Conservation (phyloP, 345 rosid genomes). For the Citrus inodora region DNA sequence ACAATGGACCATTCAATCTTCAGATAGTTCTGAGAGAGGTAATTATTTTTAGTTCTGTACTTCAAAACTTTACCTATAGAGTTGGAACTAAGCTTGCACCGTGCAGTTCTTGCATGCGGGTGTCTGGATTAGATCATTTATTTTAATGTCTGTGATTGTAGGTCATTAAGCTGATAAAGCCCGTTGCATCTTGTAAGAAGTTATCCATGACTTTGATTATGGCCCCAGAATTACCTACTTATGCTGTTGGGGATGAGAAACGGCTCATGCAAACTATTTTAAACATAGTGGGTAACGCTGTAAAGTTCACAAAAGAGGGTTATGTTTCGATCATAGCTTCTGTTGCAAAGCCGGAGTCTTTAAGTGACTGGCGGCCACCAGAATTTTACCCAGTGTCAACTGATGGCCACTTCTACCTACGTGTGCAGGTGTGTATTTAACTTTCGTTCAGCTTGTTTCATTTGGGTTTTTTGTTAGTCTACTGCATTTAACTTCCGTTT, state of each 20-base stretch:
- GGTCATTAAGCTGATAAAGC: conserved; percentile 74
- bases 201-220: conserved; percentile 52
- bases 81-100: not conserved
- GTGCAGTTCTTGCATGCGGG: not conserved
- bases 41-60: not conserved
- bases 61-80: not conserved
- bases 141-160: conserved; percentile 21
- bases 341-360: conserved; percentile 71
- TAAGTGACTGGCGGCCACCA: conserved; percentile 65
- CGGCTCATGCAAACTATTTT: conserved; percentile 79
- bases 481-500: conserved; percentile 7
- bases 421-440: conserved; percentile 60
- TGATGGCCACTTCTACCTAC: conserved; percentile 72
- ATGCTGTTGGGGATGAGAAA: conserved; percentile 82
- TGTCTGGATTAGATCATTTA: not conserved
- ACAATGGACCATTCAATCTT: conserved; percentile 57
- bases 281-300: conserved; percentile 84
- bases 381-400: conserved; percentile 52
- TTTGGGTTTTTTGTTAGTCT: not conserved
- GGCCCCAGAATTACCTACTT: conserved; percentile 75
- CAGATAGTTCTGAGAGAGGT: conserved; percentile 75
- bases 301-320: conserved; percentile 94
- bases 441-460: not conserved
- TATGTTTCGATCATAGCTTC: conserved; percentile 62
- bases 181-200: conserved; percentile 79